Conservation (phyloP, 1,284 basidiomycete genomes). For the Leccinum fallax region DNA sequence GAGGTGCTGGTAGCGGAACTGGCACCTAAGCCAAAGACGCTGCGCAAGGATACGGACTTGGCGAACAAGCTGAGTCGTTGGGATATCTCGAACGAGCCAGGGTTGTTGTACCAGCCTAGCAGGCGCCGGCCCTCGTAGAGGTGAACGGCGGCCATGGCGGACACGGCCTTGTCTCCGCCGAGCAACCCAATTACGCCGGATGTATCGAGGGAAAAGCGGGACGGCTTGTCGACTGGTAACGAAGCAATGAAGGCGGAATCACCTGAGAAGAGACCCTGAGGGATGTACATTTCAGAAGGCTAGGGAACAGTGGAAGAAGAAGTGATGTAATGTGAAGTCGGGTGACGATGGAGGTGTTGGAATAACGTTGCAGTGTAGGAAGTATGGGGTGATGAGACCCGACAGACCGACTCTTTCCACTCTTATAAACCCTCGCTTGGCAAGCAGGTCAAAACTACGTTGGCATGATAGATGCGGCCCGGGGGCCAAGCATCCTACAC, state of each 20-base stretch:
- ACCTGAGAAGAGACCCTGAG: background rate
- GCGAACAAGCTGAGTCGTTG: conserved; percentile 20
- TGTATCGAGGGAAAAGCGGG: conserved; percentile 16
- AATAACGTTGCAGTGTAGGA: background rate
- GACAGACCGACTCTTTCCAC: background rate
- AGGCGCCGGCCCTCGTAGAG: conserved; percentile 23
- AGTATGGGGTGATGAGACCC: background rate
- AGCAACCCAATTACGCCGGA: conserved; percentile 20
- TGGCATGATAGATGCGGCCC: too few relatives aligned
- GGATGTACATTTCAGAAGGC: background rate
- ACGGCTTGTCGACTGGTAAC: background rate
- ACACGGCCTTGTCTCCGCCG: conserved; percentile 31
- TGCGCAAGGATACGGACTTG: background rate
- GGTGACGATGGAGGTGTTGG: background rate
- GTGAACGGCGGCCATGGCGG: conserved; percentile 26
- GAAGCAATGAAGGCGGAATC: background rate
- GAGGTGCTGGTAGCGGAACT: conserved; percentile 6
- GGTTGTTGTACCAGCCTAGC: conserved; percentile 35
- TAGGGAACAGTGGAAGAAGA: background rate
- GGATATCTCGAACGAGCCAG: conserved; percentile 26
- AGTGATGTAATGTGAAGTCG: background rate
- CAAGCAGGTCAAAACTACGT: too few relatives aligned
- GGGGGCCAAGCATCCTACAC: too few relatives aligned
- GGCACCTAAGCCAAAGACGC: background rate
- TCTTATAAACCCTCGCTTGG: too few relatives aligned